Evolutionary conservation across 805 yeast genomes (phyloP).

Genomic region (Wickerhamiella allomyrinae): DNA sequence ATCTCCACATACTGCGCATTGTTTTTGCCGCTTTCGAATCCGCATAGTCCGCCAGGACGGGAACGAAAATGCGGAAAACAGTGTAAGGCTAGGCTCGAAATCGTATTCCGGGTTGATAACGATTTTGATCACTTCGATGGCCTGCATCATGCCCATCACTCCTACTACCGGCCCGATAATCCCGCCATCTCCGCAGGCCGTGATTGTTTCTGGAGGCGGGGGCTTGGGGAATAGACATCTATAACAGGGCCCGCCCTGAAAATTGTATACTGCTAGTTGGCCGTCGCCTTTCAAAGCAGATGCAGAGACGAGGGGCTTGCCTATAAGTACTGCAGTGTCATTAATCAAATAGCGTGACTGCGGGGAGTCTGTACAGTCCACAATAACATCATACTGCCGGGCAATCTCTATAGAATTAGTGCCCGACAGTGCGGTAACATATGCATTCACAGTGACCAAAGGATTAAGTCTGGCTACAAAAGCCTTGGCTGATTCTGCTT

Average conservation of each 20-base stretch:
- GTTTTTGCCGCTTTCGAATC: slow-evolving; percentile 52
- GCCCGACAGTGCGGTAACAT: slow-evolving; percentile 24
- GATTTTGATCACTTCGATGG: slow-evolving; percentile 71
- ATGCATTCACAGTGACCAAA: slow-evolving; percentile 38
- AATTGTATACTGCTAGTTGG: slow-evolving; percentile 67
- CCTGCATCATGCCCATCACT: slow-evolving; percentile 75
- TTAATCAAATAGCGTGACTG: slow-evolving; percentile 71
- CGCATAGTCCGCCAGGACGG: slow-evolving; percentile 51
- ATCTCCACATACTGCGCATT: slow-evolving; percentile 54
- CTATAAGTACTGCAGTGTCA: slow-evolving; percentile 60
- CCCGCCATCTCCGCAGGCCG: slow-evolving; percentile 86
- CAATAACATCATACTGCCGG: slow-evolving; percentile 51
- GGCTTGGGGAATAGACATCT: slow-evolving; percentile 86
- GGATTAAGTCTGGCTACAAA: slow-evolving; percentile 52
- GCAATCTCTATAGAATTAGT: slow-evolving; percentile 52
- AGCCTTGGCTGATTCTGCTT: slow-evolving; percentile 64
- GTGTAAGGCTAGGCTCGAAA: slow-evolving; percentile 53
- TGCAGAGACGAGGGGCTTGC: slow-evolving; percentile 72
- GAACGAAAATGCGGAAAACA: slow-evolving; percentile 39
- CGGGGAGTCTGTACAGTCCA: slow-evolving; percentile 95
- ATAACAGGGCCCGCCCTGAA: slow-evolving; percentile 61
- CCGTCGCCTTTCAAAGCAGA: slow-evolving; percentile 89
- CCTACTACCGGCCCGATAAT: slow-evolving; percentile 97
- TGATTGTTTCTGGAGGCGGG: slow-evolving; percentile 69
- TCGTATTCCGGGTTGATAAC: slow-evolving; percentile 42